Base-by-base conservation (phyloP, 805 yeast genomes). In the Jamesozyma jinghongensis region DNA sequence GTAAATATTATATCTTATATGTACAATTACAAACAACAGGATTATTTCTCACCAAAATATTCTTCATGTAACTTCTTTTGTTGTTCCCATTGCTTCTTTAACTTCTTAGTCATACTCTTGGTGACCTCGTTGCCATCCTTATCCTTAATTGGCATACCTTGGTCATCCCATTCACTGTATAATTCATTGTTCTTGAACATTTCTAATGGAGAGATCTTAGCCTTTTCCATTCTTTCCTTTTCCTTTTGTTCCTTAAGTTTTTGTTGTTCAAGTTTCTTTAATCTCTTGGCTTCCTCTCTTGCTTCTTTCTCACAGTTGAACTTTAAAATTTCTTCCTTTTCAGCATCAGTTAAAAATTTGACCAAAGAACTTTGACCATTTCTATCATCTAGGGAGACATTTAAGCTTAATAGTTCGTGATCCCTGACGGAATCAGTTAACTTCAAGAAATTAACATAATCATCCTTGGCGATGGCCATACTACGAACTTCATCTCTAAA, bases 311-410 rank as follows among this genome's bases (percentile, higher is more conserved):
- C 77, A 46, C 71, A 68, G 47, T 82, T 82, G 34, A 66, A 58
- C 25, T 59, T 59, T 12, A 82, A 52, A 33, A 85, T 68, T 44
- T 81, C 90, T 30, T 67, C 69, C 57, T 75, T 77, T 58, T 90
- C 97, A 26, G 69, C 71, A 6, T 67, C 74, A 40, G 74, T 78
- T 48, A 92, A 68, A 52, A 90, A 82, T 62, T 92, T 92, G 34
- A 92, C 73, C 45, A 92, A 71, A 0, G 97, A 88, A n/a, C 79
- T 72, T 52, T 74, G 76, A 3, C 81, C 87, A 44, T 73, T 81
- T 54, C 97, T 77, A 63, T 92, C 98, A 59, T 90, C 97, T 41
- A 92, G 68, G 1, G 94, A 77, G 32, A 92, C 81, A 22, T 94
- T 92, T 46, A 87, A 66, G 19, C 76, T 71, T 44, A 86, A 66